A percentile compares a stretch with the other conserved stretches of the same genome.
Evolutionary conservation across 2,329 filamentous ascomycete genomes (phyloP).

Genomic region (Aciculosporium take): DNA sequence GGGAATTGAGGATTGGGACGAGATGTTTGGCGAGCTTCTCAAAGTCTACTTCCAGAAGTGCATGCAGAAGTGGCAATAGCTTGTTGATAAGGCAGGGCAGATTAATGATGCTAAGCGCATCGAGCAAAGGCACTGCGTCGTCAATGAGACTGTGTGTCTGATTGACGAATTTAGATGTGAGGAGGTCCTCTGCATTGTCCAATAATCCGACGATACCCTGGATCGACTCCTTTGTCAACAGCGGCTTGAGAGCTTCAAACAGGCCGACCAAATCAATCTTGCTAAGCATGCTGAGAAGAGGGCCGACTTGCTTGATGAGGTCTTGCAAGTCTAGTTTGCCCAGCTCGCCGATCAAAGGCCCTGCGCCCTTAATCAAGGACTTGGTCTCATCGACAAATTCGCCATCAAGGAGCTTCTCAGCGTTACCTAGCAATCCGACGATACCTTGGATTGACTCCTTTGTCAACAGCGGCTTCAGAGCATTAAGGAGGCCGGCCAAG

Average conservation of each 20-base stretch:
- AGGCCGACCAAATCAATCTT: conserved; percentile 20
- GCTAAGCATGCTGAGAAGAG: conserved; percentile 16
- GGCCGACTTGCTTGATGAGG: conserved; percentile 15
- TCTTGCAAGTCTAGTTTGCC: conserved; percentile 16
- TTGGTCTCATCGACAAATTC: conserved; percentile 17
- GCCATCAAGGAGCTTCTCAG: conserved; percentile 14
- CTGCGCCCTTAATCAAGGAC: conserved; percentile 15
- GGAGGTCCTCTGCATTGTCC: conserved; percentile 21
- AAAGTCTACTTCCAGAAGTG: conserved; percentile 17
- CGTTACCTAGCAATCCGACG: conserved; percentile 18
- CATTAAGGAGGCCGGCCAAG: conserved; percentile 15
- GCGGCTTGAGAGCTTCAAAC: conserved; percentile 18
- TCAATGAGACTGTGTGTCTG: conserved; percentile 18
- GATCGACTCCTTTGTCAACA: conserved; percentile 20
- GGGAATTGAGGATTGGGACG: conserved; percentile 15
- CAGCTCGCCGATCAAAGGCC: conserved; percentile 11
- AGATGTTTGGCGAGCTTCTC: conserved; percentile 14
- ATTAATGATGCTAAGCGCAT: conserved; percentile 21
- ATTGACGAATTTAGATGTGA: conserved; percentile 17
- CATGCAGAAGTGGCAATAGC: conserved; percentile 17
- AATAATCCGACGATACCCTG: conserved; percentile 20
- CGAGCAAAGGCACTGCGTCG: conserved; percentile 22
- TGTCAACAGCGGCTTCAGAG: conserved; percentile 15
- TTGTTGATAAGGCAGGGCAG: conserved; percentile 18
- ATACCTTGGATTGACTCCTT: conserved; percentile 16